A percentile compares a stretch with the other conserved stretches of the same genome.
phyloP scores from a whole-genome alignment of 805 yeast species.

The Grigorovia humatica region DNA sequence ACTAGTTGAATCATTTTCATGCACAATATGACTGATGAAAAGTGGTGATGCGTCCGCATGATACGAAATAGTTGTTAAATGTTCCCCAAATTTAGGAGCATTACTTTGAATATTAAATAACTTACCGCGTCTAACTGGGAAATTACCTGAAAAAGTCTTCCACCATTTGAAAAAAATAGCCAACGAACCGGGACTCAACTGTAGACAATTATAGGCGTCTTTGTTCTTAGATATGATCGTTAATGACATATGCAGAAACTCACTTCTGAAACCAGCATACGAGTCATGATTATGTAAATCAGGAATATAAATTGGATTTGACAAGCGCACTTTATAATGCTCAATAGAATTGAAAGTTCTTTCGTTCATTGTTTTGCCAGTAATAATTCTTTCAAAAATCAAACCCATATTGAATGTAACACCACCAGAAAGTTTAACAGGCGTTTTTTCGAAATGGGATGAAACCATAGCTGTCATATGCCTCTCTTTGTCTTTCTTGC shows the following conservation, averaged over 20 bases:
- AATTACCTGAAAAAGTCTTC: conserved; percentile 67
- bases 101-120: conserved; percentile 49
- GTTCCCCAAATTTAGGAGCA: conserved; percentile 62
- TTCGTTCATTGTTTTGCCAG: conserved; percentile 22
- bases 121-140: conserved; percentile 70
- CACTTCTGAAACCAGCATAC: conserved; percentile 67
- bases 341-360: conserved; percentile 42
- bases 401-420: conserved; percentile 49
- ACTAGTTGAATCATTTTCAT: conserved; percentile 31
- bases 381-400: conserved; percentile 38
- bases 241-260: conserved; percentile 66
- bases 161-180: conserved; percentile 76
- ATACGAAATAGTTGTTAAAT: conserved; percentile 69
- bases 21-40: conserved; percentile 62
- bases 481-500: conserved; percentile 8
- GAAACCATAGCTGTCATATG: conserved; percentile 17
- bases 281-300: conserved; percentile 60
- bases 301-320: conserved; percentile 43
- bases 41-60: conserved; percentile 63
- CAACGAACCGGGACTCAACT: conserved; percentile 62
- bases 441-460: conserved; percentile 39
- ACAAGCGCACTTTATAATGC: conserved; percentile 48
- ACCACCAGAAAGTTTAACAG: conserved; percentile 51
- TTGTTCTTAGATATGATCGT: conserved; percentile 36
- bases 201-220: conserved; percentile 56